Conservation (phyloP, 805 yeast genomes). For the Nakazawaea wickerhamii region DNA sequence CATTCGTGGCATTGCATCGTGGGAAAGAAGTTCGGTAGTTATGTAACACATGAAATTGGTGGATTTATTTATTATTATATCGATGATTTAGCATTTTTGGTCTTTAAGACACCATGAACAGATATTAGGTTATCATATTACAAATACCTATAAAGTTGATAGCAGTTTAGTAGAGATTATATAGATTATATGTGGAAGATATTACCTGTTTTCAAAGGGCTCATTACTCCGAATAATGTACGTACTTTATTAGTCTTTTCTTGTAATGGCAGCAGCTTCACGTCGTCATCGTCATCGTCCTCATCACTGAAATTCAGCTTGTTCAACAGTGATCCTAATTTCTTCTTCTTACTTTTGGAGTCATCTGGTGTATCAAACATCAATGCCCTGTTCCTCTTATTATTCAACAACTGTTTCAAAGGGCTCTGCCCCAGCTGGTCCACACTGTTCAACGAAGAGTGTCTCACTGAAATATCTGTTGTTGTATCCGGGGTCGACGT, state of each 20-base stretch:
- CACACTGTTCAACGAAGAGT: background rate
- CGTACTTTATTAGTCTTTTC: slow-evolving; percentile 16
- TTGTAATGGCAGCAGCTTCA: slow-evolving; percentile 15
- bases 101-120: slow-evolving; percentile 58
- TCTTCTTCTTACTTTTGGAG: too few species aligned
- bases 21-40: slow-evolving; percentile 74
- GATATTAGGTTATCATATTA: slow-evolving; percentile 15
- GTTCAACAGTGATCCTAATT: too few species aligned
- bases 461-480: background rate
- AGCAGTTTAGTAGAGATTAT: background rate
- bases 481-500: slow-evolving; percentile 14
- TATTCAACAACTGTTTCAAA: background rate
- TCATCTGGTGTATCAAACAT: slow-evolving; percentile 9
- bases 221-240: slow-evolving; percentile 8
- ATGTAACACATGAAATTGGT: slow-evolving; percentile 73
- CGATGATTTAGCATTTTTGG: slow-evolving; percentile 60
- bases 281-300: slow-evolving; percentile 9
- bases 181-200: slow-evolving; percentile 15
- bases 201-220: slow-evolving; percentile 21
- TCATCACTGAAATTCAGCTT: slow-evolving; percentile 13
- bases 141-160: background rate
- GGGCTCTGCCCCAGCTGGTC: slow-evolving; percentile 8
- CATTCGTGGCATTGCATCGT: slow-evolving; percentile 80
- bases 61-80: slow-evolving; percentile 66
- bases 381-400: slow-evolving; percentile 1